phyloP scores from a whole-genome alignment of 2,329 filamentous ascomycete species.

The Elsinoe arachidis region DNA sequence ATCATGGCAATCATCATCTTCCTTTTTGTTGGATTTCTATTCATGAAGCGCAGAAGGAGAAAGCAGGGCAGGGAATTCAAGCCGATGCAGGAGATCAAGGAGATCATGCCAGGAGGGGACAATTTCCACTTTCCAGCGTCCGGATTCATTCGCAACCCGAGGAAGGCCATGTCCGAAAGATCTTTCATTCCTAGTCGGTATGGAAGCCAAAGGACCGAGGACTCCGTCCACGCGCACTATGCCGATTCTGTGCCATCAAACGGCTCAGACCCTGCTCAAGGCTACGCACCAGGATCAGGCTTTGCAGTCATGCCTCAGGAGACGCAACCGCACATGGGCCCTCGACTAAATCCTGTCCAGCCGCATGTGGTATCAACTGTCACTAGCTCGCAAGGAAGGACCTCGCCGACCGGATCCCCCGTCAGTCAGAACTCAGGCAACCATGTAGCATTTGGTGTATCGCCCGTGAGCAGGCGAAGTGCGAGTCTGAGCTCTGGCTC shows the following conservation, averaged over 20 bases:
- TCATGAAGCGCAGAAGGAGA: conserved; percentile 10
- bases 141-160: conserved; percentile 8
- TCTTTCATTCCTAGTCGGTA: conserved; percentile 1
- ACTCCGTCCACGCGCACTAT: conserved; percentile 4
- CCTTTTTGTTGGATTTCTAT: background rate
- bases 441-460: background rate
- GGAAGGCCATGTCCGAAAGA: conserved; percentile 6
- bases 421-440: background rate
- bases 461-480: background rate
- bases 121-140: conserved; percentile 8
- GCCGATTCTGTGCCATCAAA: conserved; percentile 5
- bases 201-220: conserved; percentile 2
- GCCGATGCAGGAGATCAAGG: conserved; percentile 9
- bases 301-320: conserved; percentile 9
- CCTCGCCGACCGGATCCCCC: background rate
- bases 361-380: background rate
- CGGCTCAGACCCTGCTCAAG: conserved; percentile 1
- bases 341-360: background rate
- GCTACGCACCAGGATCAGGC: conserved; percentile 1
- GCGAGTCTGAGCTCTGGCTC: background rate
- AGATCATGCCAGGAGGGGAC: background rate
- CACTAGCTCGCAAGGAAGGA: background rate
- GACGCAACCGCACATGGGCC: conserved; percentile 8
- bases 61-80: conserved; percentile 8
- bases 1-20: conserved; percentile 7